Base-by-base conservation (phyloP, 73 alveolate genomes). In the Paramecium pentaurelia region DNA sequence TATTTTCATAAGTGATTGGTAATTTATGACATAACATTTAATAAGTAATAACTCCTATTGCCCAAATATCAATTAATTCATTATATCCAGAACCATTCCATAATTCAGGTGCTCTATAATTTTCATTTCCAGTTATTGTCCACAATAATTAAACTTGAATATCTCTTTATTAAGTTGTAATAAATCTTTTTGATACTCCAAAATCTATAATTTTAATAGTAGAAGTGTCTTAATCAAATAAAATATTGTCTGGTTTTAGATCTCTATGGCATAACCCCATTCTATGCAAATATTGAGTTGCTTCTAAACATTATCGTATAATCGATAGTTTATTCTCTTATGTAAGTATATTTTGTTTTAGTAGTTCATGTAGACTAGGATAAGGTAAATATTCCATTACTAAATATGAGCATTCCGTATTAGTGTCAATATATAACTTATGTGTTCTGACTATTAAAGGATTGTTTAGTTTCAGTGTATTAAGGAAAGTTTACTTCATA, bases 81-180 rank as follows among this genome's bases (percentile, higher is more conserved):
- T 95, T 97, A 80, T 97, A 97, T 0, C 98, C 98, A 9, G 92
- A 83, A 28, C 96, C 93, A 20, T 93, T 58, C 49, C 97, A 94
- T 83, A 97, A 93, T 88, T 97, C 99, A 1, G 99, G 99, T 0
- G 99, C 99, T 88, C 94, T 92, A 86, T 97, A 97, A 80, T 95
- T 98, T 0, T 95, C 95, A 36, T 99, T 97, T 14, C 99, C 99
- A 71, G 94, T 89, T 28, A 77, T 77, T 9, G 94, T 89, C 94
- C 94, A 89, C 54, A 89, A 42, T 27, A 49, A 45, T 80, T 22
- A 18, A 32, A 73, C 36, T 37, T 73, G 11, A 12, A 25, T 12
- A 80, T 44, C 73, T 27, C 77, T 27, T 12, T 80, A 32, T 44
- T 34, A 27, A 0, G 71, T 25, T 80, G 77, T 49, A 9, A 80